Evolutionary conservation across 768 basidiomycete species (phyloP), one percentile per base, ranked within the genome.

Genomic region (Leucocoprinus sp.): DNA sequence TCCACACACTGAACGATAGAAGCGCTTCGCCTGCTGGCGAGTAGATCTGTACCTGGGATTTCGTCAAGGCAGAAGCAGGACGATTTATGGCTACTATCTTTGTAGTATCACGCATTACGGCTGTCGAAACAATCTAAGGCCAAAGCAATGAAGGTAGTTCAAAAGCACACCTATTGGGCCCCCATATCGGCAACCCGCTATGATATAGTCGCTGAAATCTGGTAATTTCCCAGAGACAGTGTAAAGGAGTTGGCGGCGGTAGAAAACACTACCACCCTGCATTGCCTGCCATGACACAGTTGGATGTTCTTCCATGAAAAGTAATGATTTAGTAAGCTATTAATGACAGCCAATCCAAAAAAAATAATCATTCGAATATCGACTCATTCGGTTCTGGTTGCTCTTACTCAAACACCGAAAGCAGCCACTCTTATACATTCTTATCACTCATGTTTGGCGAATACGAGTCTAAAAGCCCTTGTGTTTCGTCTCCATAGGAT

Each of bases 201-300:
- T 64, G 43, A 87, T 66, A 60, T 84, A 89, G 62, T 95, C 89
- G 15, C 71, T 69, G 22, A 98, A 65, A 60, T 87, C 77, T 2
- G 83, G 82, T 4, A 90, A 67, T 55, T 84, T 85, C 54, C 84
- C 91, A 9, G 79, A 70, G 45, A 90, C 78, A 1, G 84, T 78
- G 59, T 97, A 98, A 18, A 92, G 70, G 51, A 85, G 84, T 54
- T 92, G 80, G 44, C 84, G 74, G 58, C 84, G 70, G 58, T 97
- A 97, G 68, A 96, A 98, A 24, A 84, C 86, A 55, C 71, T 80
- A 19, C 85, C 86, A 57, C 86, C 79, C 60, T 83, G 77, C 82
- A 96, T 89, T 34, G 93, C 77, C 61, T 93, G 83, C 95, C 95
- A 98, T 63, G 78, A 75, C 23, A 79, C 62, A 2, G 87, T 88